These are phyloP conservation scores for Daldinia decipiens DNA, from an alignment of 495 filamentous ascomycete species.

Conservation along the genomic window DNA sequence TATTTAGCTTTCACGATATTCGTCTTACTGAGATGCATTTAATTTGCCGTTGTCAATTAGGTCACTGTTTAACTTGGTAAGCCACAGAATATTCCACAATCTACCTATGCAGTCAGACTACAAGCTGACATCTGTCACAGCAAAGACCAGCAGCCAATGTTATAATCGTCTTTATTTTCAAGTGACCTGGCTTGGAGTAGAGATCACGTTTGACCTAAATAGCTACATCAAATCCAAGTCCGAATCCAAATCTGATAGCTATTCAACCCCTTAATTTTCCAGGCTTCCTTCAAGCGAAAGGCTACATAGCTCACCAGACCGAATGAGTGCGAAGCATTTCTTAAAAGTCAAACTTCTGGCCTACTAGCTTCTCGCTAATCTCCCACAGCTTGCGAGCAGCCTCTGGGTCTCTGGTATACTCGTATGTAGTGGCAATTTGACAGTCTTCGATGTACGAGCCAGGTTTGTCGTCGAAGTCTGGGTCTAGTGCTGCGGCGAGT, in stretches of 20 bases:
- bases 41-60: background rate
- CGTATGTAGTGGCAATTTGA: slow-evolving; percentile 39
- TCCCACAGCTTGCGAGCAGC: slow-evolving; percentile 55
- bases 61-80: too few relatives aligned
- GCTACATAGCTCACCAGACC: background rate
- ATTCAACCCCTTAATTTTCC: background rate
- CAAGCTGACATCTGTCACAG: too few relatives aligned
- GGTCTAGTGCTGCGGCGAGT: slow-evolving; percentile 42
- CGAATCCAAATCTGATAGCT: background rate
- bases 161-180: too few relatives aligned
- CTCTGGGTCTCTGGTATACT: slow-evolving; percentile 50
- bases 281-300: background rate
- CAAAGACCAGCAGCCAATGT: too few relatives aligned
- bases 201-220: too few relatives aligned
- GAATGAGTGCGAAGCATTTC: background rate
- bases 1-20: background rate
- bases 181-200: too few relatives aligned
- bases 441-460: slow-evolving; percentile 52
- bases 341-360: slow-evolving; percentile 46
- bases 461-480: slow-evolving; percentile 26
- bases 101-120: too few relatives aligned
- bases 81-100: too few relatives aligned
- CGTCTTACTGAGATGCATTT: background rate
- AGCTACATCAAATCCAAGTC: background rate
- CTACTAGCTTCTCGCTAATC: slow-evolving; percentile 54